phyloP scores from a whole-genome alignment of 2,329 filamentous ascomycete species.

The Diaporthe longicolla region DNA sequence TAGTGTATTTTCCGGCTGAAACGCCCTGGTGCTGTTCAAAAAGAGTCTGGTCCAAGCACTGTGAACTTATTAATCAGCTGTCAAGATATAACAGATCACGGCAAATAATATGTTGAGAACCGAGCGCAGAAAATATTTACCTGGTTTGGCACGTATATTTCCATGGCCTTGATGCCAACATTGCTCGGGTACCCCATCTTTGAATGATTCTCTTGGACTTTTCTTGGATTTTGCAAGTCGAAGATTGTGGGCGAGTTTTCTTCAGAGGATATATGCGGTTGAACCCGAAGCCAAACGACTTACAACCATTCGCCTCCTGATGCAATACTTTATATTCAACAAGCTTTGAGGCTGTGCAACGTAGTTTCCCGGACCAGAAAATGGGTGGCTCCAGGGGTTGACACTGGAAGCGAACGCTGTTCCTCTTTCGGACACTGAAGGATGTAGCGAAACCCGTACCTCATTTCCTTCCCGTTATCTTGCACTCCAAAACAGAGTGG shows the following conservation, averaged over 20 bases:
- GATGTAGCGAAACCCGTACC: neutral
- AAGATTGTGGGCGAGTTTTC: neutral
- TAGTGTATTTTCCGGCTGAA: slow-evolving; percentile 87
- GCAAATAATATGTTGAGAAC: too few relatives aligned
- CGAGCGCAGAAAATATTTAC: slow-evolving; percentile 62
- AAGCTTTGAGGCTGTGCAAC: slow-evolving; percentile 2
- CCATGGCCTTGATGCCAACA: slow-evolving; percentile 93
- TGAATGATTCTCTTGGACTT: slow-evolving; percentile 43
- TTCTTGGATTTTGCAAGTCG: neutral
- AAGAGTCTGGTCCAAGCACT: slow-evolving; percentile 88
- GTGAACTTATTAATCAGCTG: neutral
- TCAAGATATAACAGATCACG: neutral
- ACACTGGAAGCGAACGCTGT: neutral
- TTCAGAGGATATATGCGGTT: too few relatives aligned
- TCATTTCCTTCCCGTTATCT: neutral
- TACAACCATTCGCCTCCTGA: neutral
- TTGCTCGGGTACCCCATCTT: slow-evolving; percentile 84
- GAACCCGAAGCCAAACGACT: too few relatives aligned
- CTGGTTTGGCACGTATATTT: slow-evolving; percentile 89
- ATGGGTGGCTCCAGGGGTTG: neutral
- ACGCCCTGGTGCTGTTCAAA: slow-evolving; percentile 91
- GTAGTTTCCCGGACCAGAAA: neutral
- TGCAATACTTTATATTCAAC: neutral
- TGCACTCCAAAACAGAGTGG: too few relatives aligned
- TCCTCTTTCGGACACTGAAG: neutral